Evolutionary conservation across 768 basidiomycete species (phyloP).

Genomic region (Lentinula sp.): DNA sequence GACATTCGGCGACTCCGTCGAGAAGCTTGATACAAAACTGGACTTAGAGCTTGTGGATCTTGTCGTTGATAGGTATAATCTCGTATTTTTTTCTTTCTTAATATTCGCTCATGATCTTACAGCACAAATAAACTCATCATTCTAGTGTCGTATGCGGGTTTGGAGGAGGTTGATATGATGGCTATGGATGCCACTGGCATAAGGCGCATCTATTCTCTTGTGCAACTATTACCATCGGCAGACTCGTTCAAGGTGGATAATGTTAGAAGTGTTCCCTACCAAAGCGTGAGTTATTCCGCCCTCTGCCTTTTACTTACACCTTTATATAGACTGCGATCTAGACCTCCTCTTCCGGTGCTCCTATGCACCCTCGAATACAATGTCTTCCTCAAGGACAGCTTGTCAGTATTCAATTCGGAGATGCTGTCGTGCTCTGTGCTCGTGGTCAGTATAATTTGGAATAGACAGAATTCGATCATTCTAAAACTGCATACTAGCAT

Average conservation of each 20-base stretch:
- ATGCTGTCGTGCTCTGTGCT: constrained; percentile 68
- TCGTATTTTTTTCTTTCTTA: not conserved
- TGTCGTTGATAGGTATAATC: constrained; percentile 47
- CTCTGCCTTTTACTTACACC: not conserved
- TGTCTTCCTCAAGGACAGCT: constrained; percentile 54
- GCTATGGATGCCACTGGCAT: constrained; percentile 36
- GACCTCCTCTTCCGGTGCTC: constrained; percentile 64
- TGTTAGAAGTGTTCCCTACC: constrained; percentile 64
- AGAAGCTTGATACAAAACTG: constrained; percentile 38
- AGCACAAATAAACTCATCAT: constrained; percentile 52
- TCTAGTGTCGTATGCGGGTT: constrained; percentile 62
- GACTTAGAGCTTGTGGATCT: constrained; percentile 75
- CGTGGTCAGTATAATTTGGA: constrained; percentile 36
- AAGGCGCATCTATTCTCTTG: constrained; percentile 61
- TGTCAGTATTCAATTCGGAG: constrained; percentile 65
- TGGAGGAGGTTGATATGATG: constrained; percentile 36
- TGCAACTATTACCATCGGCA: constrained; percentile 37
- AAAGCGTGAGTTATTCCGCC: constrained; percentile 48
- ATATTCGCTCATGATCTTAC: constrained; percentile 4
- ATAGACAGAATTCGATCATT: not conserved
- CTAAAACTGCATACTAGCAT: constrained; percentile 36
- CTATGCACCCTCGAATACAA: constrained; percentile 66
- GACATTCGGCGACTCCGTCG: constrained; percentile 29
- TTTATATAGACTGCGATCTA: constrained; percentile 16
- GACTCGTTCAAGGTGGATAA: constrained; percentile 40